These are phyloP conservation scores for Fusarium napiforme DNA, from an alignment of 2,329 filamentous ascomycete species.

Conservation along the genomic window DNA sequence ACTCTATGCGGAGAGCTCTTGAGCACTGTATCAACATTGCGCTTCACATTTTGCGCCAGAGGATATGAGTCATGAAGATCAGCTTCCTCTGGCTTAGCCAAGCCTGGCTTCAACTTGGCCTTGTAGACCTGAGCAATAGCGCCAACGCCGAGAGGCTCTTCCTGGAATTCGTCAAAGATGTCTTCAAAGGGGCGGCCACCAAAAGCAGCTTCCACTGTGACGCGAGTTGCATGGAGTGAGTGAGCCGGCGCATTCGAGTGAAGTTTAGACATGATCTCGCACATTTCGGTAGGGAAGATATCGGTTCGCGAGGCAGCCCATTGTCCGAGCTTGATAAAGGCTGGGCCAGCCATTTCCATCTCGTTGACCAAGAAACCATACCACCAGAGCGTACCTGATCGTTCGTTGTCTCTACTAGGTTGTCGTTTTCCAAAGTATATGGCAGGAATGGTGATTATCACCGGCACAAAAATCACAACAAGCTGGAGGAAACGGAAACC, in stretches of 20 bases:
- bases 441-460: conserved; percentile 80
- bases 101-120: conserved; percentile 84
- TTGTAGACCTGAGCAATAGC: conserved; percentile 99
- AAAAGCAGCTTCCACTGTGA: conserved; percentile 84
- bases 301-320: conserved; percentile 97
- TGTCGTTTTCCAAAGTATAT: conserved; percentile 81
- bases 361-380: conserved; percentile 85
- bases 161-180: conserved; percentile 96
- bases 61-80: conserved; percentile 61
- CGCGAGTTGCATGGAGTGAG: conserved; percentile 81
- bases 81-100: conserved; percentile 72
- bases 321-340: conserved; percentile 99
- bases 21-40: conserved; percentile 84
- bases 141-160: conserved; percentile 88
- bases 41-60: conserved; percentile 75
- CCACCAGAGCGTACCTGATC: conserved; percentile 91
- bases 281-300: conserved; percentile 95
- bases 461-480: conserved; percentile 88
- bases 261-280: conserved; percentile 90
- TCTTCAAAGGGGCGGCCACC: conserved; percentile 82
- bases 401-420: conserved; percentile 75
- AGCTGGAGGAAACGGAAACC: conserved; percentile 89
- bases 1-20: conserved; percentile 88
- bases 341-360: conserved; percentile 94
- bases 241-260: conserved; percentile 96